Percentiles rank a stretch among this genome's conserved stretches.
These are phyloP conservation scores for Chalciporus sphaerocephalus DNA, from an alignment of 768 basidiomycete species.

Conservation along the genomic window DNA sequence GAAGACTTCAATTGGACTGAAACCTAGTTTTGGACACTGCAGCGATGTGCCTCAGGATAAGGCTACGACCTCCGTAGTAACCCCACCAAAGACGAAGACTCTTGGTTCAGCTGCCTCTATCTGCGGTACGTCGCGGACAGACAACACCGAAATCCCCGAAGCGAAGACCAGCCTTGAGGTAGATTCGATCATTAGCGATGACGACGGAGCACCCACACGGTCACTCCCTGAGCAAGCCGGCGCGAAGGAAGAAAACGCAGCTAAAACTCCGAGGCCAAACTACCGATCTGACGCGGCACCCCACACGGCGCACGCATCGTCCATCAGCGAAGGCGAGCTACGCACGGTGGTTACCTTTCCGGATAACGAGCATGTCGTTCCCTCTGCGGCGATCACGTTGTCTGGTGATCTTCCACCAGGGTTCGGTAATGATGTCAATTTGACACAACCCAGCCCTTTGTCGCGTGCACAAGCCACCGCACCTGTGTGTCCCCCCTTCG, in stretches of 20 bases:
- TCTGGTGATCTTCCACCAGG: background rate
- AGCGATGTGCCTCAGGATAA: background rate
- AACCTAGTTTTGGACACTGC: slow-evolving; percentile 1
- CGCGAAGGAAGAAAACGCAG: background rate
- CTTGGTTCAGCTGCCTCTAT: background rate
- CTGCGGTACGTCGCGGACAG: background rate
- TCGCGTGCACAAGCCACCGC: background rate
- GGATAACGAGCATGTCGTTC: background rate
- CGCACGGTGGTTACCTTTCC: slow-evolving; percentile 2
- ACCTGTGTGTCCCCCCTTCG: slow-evolving; percentile 2
- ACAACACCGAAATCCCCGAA: background rate
- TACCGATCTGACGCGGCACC: slow-evolving; percentile 1
- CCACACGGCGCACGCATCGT: slow-evolving; percentile 4
- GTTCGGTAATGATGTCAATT: background rate
- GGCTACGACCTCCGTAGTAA: background rate
- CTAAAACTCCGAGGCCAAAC: slow-evolving; percentile 4
- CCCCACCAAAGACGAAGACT: background rate
- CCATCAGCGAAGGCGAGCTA: slow-evolving; percentile 9
- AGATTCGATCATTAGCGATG: background rate
- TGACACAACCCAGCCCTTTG: slow-evolving; percentile 1
- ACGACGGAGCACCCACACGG: slow-evolving; percentile 1
- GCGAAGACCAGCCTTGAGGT: slow-evolving; percentile 1
- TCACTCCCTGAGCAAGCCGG: slow-evolving; percentile 1
- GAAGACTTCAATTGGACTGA: slow-evolving; percentile 1
- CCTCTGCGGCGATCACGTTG: background rate